phyloP scores from a whole-genome alignment of 2,329 filamentous ascomycete species.

The Ceratocystiopsis minuta region DNA sequence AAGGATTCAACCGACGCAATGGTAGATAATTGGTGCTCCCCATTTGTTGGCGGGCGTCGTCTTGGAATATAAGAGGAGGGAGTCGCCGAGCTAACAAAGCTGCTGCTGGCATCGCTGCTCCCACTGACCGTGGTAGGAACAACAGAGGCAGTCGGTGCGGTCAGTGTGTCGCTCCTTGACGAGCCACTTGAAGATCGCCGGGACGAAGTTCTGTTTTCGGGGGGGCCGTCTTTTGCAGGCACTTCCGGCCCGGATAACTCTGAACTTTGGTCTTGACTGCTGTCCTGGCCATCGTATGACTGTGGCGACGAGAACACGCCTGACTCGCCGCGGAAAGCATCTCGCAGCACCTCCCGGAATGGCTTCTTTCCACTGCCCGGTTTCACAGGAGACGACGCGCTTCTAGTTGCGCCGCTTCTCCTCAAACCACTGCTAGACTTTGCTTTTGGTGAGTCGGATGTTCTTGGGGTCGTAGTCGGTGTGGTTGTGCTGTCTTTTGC shows the following conservation, averaged over 20 bases:
- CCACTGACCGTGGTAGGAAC: slow-evolving; percentile 11
- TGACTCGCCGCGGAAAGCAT: slow-evolving; percentile 46
- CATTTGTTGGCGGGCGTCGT: slow-evolving; percentile 30
- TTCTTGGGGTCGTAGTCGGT: slow-evolving; percentile 3
- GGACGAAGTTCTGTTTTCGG: no score
- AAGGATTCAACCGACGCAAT: slow-evolving; percentile 35
- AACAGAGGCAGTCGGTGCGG: slow-evolving; percentile 13
- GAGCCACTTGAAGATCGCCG: slow-evolving; percentile 15
- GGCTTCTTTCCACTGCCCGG: slow-evolving; percentile 24
- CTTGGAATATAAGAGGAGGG: slow-evolving; percentile 10
- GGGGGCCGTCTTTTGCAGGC: no score
- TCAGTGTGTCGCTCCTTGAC: slow-evolving; percentile 11
- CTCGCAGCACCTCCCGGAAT: slow-evolving; percentile 39
- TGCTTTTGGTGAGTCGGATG: slow-evolving; percentile 6
- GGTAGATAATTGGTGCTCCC: slow-evolving; percentile 37
- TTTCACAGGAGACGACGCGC: slow-evolving; percentile 29
- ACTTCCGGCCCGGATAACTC: no score
- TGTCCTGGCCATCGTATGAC: slow-evolving; percentile 19
- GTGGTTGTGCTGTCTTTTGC: slow-evolving; percentile 13
- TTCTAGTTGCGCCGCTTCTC: slow-evolving; percentile 37
- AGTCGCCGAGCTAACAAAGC: slow-evolving; percentile 6
- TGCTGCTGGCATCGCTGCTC: slow-evolving; percentile 9
- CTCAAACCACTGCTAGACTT: slow-evolving; percentile 22
- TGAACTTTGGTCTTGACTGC: no score
- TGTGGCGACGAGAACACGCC: slow-evolving; percentile 25